Conservation (phyloP, 2,329 filamentous ascomycete species). For the Cercospora sp. region DNA sequence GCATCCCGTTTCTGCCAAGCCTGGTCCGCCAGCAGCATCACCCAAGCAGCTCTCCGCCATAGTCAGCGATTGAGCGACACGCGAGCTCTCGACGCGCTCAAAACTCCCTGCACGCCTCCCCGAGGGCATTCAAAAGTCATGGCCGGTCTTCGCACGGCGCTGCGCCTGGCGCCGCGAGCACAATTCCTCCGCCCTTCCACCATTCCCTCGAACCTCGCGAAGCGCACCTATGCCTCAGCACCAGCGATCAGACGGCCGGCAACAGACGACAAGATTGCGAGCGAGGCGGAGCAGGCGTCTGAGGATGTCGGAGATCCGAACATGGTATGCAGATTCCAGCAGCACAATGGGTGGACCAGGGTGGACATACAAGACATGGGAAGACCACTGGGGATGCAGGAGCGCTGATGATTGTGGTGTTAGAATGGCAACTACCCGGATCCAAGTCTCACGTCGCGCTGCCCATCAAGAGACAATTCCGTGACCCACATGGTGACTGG, state of each 20-base stretch:
- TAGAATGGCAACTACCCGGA: slow-evolving; percentile 86
- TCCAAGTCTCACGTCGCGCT: slow-evolving; percentile 55
- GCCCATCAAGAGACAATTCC: slow-evolving; percentile 80
- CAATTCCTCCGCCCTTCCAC: slow-evolving; percentile 31
- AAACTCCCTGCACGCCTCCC: background rate
- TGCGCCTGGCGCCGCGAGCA: slow-evolving; percentile 35
- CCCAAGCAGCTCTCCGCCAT: background rate
- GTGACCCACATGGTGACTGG: slow-evolving; percentile 91
- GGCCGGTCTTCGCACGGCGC: slow-evolving; percentile 31
- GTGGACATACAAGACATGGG: background rate
- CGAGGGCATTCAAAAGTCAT: slow-evolving; percentile 23
- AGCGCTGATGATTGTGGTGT: slow-evolving; percentile 12
- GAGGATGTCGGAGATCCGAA: slow-evolving; percentile 37
- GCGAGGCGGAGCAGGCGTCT: slow-evolving; percentile 33
- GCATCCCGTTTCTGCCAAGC: slow-evolving; percentile 13
- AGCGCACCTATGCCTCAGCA: slow-evolving; percentile 31
- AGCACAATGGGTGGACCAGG: background rate
- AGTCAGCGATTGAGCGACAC: slow-evolving; percentile 9
- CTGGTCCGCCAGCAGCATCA: background rate
- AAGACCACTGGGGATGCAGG: background rate
- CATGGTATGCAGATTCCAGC: slow-evolving; percentile 32
- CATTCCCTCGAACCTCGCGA: slow-evolving; percentile 27
- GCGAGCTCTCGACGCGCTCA: slow-evolving; percentile 6
- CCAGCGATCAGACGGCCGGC: slow-evolving; percentile 22
- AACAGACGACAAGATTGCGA: slow-evolving; percentile 31